Evolutionary conservation across 352 stramenopile species (phyloP).

Genomic region (Globisporangium takayamanum): DNA sequence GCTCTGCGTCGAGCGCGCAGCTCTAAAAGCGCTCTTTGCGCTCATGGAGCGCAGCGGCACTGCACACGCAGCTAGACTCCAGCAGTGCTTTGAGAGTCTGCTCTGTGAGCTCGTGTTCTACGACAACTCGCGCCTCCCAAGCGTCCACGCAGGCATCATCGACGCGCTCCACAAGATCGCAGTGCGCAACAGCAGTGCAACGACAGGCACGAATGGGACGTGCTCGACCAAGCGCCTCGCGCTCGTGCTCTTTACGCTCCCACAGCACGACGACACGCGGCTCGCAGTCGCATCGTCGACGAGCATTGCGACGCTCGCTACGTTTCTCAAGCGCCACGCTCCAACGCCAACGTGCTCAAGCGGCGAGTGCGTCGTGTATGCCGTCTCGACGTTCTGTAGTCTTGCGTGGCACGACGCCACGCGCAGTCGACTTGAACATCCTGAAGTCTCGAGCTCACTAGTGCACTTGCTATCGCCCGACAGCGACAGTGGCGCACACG

Average conservation of each 20-base stretch:
- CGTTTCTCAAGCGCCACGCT: conserved; percentile 25
- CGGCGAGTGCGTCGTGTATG: conserved; percentile 29
- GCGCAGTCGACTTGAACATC: conserved; percentile 21
- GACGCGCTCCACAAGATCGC: conserved; percentile 35
- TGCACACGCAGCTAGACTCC: conserved; percentile 1
- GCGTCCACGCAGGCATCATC: conserved; percentile 48
- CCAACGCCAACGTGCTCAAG: conserved; percentile 20
- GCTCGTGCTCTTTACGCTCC: conserved; percentile 47
- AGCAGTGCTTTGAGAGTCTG: conserved; percentile 34
- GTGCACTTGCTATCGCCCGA: conserved; percentile 27
- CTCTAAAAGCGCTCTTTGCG: conserved; percentile 45
- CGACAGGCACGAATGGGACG: not conserved
- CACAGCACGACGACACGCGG: conserved; percentile 39
- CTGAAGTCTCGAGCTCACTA: conserved; percentile 27
- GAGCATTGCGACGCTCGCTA: conserved; percentile 28
- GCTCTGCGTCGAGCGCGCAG: conserved; percentile 32
- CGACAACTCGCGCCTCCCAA: conserved; percentile 43
- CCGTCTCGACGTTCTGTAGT: conserved; percentile 40
- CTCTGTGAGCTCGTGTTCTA: conserved; percentile 44
- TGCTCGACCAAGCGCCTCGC: conserved; percentile 23
- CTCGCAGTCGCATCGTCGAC: conserved; percentile 27
- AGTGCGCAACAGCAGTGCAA: conserved; percentile 13
- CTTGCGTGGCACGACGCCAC: conserved; percentile 62
- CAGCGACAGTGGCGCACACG: not conserved
- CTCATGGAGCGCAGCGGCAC: conserved; percentile 25